These are phyloP conservation scores for Chlorophyllum brunneum DNA, from an alignment of 768 basidiomycete genomes.

Conservation along the genomic window DNA sequence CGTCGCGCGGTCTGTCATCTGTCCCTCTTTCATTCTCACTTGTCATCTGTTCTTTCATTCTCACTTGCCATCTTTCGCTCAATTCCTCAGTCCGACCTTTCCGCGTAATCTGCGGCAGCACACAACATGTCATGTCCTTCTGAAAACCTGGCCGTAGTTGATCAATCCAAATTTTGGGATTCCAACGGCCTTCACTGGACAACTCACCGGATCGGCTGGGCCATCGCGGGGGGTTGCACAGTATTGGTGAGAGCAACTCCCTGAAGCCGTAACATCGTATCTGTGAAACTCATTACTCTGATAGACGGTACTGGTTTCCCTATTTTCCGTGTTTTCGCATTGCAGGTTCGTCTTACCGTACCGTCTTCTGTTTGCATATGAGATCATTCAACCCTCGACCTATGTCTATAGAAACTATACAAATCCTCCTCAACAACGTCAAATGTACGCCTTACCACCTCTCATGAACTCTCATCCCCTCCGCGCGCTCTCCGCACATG, in stretches of 20 bases:
- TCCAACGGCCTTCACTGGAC: slow-evolving; percentile 52
- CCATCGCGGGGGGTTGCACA: slow-evolving; percentile 62
- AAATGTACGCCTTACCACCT: slow-evolving; percentile 51
- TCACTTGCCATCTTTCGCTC: background rate
- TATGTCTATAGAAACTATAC: slow-evolving; percentile 60
- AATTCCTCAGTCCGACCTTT: background rate
- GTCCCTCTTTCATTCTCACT: too few relatives aligned
- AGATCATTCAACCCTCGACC: background rate
- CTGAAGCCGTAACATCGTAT: slow-evolving; percentile 3
- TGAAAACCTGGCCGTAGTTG: slow-evolving; percentile 43
- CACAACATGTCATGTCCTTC: slow-evolving; percentile 26
- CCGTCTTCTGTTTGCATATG: background rate
- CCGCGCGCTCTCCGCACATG: too few relatives aligned
- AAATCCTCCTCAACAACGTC: slow-evolving; percentile 69
- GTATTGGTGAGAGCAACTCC: slow-evolving; percentile 39
- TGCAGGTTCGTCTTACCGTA: slow-evolving; percentile 46
- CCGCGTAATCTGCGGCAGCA: background rate
- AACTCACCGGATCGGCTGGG: slow-evolving; percentile 68
- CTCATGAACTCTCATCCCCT: background rate
- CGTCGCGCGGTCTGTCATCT: too few relatives aligned
- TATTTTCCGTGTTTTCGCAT: slow-evolving; percentile 52
- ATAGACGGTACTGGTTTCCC: slow-evolving; percentile 61
- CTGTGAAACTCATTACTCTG: background rate
- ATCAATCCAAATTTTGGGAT: slow-evolving; percentile 66
- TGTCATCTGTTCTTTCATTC: too few relatives aligned